These are phyloP conservation scores for Russula vinacea DNA, from an alignment of 768 basidiomycete species.

Conservation along the genomic window DNA sequence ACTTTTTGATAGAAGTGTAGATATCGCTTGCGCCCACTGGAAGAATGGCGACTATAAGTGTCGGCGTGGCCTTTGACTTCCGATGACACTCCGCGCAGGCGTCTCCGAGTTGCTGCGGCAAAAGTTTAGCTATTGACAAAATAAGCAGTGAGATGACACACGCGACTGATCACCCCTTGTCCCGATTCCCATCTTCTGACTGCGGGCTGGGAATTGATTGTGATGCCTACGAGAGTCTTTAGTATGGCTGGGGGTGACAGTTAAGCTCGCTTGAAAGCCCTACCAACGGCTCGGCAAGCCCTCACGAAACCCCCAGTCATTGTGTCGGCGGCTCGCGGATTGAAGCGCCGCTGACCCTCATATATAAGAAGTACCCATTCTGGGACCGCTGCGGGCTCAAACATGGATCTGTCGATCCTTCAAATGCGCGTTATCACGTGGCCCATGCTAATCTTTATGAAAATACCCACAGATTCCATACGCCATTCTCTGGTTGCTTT, in stretches of 20 bases:
- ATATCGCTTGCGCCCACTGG: conserved; percentile 57
- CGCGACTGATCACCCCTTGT: conserved; percentile 47
- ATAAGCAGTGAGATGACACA: background rate
- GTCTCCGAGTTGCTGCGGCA: conserved; percentile 44
- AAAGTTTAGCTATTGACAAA: background rate
- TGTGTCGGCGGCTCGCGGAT: conserved; percentile 42
- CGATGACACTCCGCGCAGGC: conserved; percentile 48
- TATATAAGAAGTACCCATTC: conserved; percentile 66
- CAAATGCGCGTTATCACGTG: background rate
- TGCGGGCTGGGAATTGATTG: conserved; percentile 44
- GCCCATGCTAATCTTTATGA: background rate
- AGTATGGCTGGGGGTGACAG: background rate
- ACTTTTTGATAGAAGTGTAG: conserved; percentile 79
- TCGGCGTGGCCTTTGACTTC: conserved; percentile 37
- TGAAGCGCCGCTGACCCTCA: conserved; percentile 57
- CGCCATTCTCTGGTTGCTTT: conserved; percentile 58
- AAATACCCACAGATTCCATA: conserved; percentile 71
- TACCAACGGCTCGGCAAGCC: conserved; percentile 56
- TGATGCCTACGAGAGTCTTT: conserved; percentile 51
- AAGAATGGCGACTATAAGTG: conserved; percentile 19
- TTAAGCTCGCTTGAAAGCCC: conserved; percentile 32
- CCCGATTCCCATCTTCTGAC: conserved; percentile 53
- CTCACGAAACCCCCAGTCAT: conserved; percentile 52
- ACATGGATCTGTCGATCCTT: conserved; percentile 73
- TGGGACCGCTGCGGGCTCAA: conserved; percentile 48